A percentile compares a stretch with the other conserved stretches of the same genome.
These are phyloP conservation scores for Xylariales sp. DNA, from an alignment of 2,329 filamentous ascomycete species.

Conservation along the genomic window DNA sequence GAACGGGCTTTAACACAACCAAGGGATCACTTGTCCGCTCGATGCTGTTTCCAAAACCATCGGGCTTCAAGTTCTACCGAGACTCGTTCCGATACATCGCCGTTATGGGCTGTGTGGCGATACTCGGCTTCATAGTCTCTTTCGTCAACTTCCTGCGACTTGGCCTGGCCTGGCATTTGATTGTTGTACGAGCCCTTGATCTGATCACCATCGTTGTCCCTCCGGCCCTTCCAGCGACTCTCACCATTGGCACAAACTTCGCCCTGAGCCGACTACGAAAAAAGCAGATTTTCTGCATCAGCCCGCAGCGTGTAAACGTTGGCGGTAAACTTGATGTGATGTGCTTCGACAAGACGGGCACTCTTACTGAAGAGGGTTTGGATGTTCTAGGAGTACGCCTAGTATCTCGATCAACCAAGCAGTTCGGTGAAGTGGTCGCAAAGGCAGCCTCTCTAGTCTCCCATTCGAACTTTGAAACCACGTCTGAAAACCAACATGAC, in stretches of 20 bases:
- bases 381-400: slow-evolving; percentile 88
- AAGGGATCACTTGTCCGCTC: slow-evolving; percentile 94
- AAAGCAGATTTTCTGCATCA: slow-evolving; percentile 95
- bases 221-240: slow-evolving; percentile 85
- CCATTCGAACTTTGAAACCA: slow-evolving; percentile 22
- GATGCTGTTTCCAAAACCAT: slow-evolving; percentile 98
- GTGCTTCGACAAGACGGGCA: slow-evolving; percentile 99
- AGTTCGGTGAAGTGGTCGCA: slow-evolving; percentile 73
- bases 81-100: slow-evolving; percentile 98
- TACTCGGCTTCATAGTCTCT: slow-evolving; percentile 82
- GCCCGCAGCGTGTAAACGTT: slow-evolving; percentile 93
- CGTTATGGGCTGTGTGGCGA: slow-evolving; percentile 86
- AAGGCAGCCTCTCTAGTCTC: slow-evolving; percentile 58
- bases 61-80: slow-evolving; percentile 96
- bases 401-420: slow-evolving; percentile 55
- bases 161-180: slow-evolving; percentile 79
- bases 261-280: slow-evolving; percentile 80
- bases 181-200: slow-evolving; percentile 87
- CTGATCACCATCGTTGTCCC: slow-evolving; percentile 97
- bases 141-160: slow-evolving; percentile 90
- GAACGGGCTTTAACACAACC: slow-evolving; percentile 95
- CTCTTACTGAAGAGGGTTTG: slow-evolving; percentile 89
- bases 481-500: slow-evolving; percentile 28
- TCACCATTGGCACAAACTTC: slow-evolving; percentile 96
- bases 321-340: slow-evolving; percentile 93